Conservation (phyloP, 2,329 filamentous ascomycete genomes). For the Gnomoniopsis sp. region DNA sequence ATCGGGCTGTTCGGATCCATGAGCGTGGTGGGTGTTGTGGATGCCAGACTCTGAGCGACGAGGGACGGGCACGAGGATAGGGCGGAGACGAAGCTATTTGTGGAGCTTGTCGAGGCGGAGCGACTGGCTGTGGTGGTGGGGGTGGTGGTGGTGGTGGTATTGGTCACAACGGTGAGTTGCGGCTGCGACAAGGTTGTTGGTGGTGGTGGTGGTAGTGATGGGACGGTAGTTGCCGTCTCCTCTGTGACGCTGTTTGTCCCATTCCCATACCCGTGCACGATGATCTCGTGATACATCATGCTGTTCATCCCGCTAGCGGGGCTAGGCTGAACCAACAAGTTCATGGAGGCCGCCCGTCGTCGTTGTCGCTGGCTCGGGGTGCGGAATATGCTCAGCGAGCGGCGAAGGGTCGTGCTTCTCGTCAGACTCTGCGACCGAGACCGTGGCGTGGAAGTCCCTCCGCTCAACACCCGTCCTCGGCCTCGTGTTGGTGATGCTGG, state of each 20-base stretch:
- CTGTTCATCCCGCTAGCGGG: slow-evolving; percentile 17
- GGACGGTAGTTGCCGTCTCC: neutral
- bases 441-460: neutral
- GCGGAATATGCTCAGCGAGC: slow-evolving; percentile 31
- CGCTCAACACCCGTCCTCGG: neutral
- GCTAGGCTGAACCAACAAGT: neutral
- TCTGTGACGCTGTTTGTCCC: slow-evolving; percentile 40
- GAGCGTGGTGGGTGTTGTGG: slow-evolving; percentile 12
- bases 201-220: neutral
- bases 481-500: too few relatives aligned
- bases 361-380: slow-evolving; percentile 1
- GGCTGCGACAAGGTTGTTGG: neutral
- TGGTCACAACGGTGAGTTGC: neutral
- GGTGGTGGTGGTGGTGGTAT: neutral
- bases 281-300: slow-evolving; percentile 45
- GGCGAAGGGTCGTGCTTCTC: slow-evolving; percentile 28
- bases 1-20: slow-evolving; percentile 5
- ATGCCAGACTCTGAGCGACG: neutral
- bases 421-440: slow-evolving; percentile 24
- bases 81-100: slow-evolving; percentile 4
- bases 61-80: slow-evolving; percentile 1
- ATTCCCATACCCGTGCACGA: slow-evolving; percentile 53
- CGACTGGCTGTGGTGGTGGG: slow-evolving; percentile 3
- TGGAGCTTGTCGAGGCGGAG: slow-evolving; percentile 15
- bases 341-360: too few relatives aligned